phyloP scores from a whole-genome alignment of 2,329 filamentous ascomycete species.

The Verticillium tricorpus region DNA sequence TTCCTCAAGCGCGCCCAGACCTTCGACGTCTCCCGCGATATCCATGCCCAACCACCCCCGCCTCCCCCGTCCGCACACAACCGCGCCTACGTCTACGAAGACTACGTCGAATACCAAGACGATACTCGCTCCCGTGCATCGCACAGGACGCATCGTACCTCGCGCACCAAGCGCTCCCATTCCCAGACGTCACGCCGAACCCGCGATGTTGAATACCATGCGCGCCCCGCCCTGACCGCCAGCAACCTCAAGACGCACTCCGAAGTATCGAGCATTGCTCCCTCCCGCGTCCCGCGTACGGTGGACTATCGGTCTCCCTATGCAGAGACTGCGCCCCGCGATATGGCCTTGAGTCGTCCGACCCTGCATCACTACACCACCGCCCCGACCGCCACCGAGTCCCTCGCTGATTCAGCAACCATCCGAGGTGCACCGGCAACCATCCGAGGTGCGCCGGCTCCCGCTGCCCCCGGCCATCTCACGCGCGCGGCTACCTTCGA shows the following conservation, averaged over 20 bases:
- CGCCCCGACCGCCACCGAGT: constrained; percentile 20
- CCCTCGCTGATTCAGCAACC: constrained; percentile 5
- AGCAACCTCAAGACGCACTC: constrained; percentile 49
- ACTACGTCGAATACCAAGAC: constrained; percentile 28
- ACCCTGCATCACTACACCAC: constrained; percentile 12
- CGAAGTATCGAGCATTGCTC: constrained; percentile 45
- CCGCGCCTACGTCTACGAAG: constrained; percentile 24
- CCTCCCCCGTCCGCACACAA: constrained; percentile 6
- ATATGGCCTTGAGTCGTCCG: constrained; percentile 29
- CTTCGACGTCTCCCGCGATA: constrained; percentile 32
- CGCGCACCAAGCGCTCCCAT: constrained; percentile 24
- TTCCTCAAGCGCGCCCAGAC: constrained; percentile 57
- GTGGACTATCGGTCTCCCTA: constrained; percentile 32
- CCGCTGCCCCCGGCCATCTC: constrained; percentile 1
- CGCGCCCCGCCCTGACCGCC: constrained; percentile 41
- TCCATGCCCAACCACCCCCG: constrained; percentile 13
- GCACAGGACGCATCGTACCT: constrained; percentile 35
- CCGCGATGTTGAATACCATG: constrained; percentile 8
- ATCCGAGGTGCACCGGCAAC: not conserved
- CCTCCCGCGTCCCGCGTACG: constrained; percentile 34
- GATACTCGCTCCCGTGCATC: constrained; percentile 32
- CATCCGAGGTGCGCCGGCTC: constrained; percentile 3
- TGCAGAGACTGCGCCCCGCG: constrained; percentile 39
- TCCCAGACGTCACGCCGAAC: constrained; percentile 14
- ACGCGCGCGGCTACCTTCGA: not conserved